Evolutionary conservation across 1,139 yeast species (phyloP).

Genomic region (Sugiyamaella grinbergsii): DNA sequence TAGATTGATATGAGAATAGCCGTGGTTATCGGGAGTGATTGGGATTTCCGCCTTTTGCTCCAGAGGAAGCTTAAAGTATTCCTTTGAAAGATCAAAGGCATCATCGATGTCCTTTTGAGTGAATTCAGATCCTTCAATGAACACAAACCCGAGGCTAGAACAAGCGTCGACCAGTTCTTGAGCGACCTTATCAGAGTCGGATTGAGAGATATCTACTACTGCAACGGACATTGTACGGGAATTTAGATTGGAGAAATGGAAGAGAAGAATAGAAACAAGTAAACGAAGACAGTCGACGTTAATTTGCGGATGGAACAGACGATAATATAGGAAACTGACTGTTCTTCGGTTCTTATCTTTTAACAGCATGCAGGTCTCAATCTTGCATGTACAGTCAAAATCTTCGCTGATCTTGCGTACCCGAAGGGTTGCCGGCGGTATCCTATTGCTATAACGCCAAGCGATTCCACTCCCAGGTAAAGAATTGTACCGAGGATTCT

Average conservation of each 20-base stretch:
- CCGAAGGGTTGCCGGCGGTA: slow-evolving; percentile 9
- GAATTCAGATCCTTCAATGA: slow-evolving; percentile 72
- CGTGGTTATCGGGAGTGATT: slow-evolving; percentile 58
- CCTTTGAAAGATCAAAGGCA: slow-evolving; percentile 55
- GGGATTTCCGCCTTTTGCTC: slow-evolving; percentile 52
- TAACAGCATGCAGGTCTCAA: slow-evolving; percentile 3
- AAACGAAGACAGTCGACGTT: background rate
- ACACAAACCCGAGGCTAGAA: slow-evolving; percentile 66
- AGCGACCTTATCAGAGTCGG: slow-evolving; percentile 45
- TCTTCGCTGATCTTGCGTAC: slow-evolving; percentile 12
- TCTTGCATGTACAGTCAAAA: slow-evolving; percentile 11
- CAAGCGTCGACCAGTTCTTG: slow-evolving; percentile 63
- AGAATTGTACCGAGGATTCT: too few relatives aligned
- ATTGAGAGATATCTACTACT: slow-evolving; percentile 52
- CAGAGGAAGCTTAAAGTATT: slow-evolving; percentile 56
- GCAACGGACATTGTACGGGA: slow-evolving; percentile 25
- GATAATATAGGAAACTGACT: background rate
- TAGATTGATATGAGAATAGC: slow-evolving; percentile 61
- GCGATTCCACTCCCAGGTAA: too few relatives aligned
- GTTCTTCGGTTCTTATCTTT: slow-evolving; percentile 3
- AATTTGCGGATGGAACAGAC: background rate
- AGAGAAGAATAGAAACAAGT: background rate
- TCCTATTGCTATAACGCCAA: too few relatives aligned
- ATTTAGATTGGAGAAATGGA: too few relatives aligned
- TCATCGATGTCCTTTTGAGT: slow-evolving; percentile 57